Conservation (phyloP, 148 eudicot genomes). For the Selenicereus undatus region DNA sequence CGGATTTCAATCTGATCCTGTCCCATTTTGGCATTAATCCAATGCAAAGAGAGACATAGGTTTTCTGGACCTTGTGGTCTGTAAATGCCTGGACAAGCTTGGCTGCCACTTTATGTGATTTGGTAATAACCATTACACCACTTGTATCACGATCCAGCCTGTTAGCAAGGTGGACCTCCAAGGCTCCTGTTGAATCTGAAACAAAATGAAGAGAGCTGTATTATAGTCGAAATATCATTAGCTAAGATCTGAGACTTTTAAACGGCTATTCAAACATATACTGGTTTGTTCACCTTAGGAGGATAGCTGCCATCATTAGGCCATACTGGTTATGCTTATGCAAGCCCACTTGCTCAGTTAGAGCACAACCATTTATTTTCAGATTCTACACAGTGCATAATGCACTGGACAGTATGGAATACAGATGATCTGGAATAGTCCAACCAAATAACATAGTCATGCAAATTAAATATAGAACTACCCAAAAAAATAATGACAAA, state of each 20-base stretch:
- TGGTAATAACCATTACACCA: slow-evolving; percentile 79
- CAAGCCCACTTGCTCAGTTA: neutral
- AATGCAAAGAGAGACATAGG: slow-evolving; percentile 67
- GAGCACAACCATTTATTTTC: neutral
- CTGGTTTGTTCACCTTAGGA: neutral
- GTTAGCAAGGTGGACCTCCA: slow-evolving; percentile 91
- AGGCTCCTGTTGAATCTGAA: slow-evolving; percentile 36
- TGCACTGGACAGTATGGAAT: too few relatives aligned
- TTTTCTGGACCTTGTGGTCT: slow-evolving; percentile 74
- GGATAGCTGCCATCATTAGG: neutral
- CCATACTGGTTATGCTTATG: neutral
- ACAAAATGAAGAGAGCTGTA: neutral
- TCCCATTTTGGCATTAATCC: slow-evolving; percentile 72
- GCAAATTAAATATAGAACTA: too few relatives aligned
- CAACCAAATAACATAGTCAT: too few relatives aligned
- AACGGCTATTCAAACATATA: neutral
- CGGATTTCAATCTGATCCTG: slow-evolving; percentile 57
- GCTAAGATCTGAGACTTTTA: neutral
- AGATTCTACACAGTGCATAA: too few relatives aligned
- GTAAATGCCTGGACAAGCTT: slow-evolving; percentile 94
- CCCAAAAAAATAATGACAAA: too few relatives aligned
- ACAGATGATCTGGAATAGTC: too few relatives aligned
- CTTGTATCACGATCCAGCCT: slow-evolving; percentile 95
- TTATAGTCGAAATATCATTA: neutral
- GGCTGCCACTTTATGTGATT: slow-evolving; percentile 82